These are phyloP conservation scores for Cladosporium sp. DNA, from an alignment of 2,329 filamentous ascomycete species.

Conservation along the genomic window DNA sequence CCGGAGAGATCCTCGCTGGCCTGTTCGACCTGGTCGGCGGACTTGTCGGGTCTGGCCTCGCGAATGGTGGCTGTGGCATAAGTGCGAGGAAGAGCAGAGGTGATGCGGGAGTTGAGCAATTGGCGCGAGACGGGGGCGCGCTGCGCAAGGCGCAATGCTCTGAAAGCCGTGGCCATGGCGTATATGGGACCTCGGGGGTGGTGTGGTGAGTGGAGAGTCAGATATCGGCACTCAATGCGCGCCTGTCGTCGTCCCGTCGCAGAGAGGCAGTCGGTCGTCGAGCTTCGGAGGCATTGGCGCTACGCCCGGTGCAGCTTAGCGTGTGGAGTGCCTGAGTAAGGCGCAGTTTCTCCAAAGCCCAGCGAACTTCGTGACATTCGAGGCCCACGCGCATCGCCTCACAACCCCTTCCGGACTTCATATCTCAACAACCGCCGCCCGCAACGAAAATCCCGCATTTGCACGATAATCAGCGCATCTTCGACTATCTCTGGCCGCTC, in stretches of 20 bases:
- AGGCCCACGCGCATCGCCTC: constrained; percentile 1
- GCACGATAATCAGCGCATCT: constrained; percentile 20
- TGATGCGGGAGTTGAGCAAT: constrained; percentile 19
- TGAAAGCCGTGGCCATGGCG: constrained; percentile 26
- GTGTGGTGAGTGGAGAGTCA: background rate
- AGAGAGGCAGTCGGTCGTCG: constrained; percentile 2
- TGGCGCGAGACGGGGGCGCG: constrained; percentile 27
- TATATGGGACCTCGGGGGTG: background rate
- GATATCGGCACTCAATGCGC: constrained; percentile 6
- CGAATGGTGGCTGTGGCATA: constrained; percentile 19
- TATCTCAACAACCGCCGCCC: constrained; percentile 27
- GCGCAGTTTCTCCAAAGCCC: background rate
- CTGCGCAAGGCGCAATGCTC: constrained; percentile 24
- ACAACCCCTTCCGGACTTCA: constrained; percentile 16
- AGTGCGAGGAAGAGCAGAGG: constrained; percentile 21
- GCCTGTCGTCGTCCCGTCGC: constrained; percentile 5
- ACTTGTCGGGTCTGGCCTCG: constrained; percentile 24
- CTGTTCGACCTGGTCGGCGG: constrained; percentile 23
- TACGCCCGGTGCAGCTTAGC: background rate
- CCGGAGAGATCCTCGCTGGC: constrained; percentile 24
- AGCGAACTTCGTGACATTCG: background rate
- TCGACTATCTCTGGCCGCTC: constrained; percentile 10
- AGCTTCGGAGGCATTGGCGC: background rate
- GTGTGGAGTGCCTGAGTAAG: background rate
- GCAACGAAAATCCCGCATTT: constrained; percentile 30